Evolutionary conservation across 768 basidiomycete genomes (phyloP), one percentile per base, ranked within the genome.

Genomic region (Thelephora aurantiotincta): DNA sequence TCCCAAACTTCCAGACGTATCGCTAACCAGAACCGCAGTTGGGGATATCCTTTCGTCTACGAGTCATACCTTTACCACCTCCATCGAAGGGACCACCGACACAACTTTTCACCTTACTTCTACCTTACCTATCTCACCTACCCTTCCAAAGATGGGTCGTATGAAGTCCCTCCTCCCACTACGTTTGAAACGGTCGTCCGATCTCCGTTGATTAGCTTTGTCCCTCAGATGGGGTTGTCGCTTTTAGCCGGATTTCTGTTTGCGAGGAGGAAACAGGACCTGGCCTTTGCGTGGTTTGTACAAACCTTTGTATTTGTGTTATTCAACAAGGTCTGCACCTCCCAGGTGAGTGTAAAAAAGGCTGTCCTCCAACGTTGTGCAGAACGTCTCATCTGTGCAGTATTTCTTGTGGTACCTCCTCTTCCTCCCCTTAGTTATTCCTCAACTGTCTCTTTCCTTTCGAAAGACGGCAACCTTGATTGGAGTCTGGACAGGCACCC

Each of bases 291-390:
- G 2, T 94, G 88, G 87, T 91, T 96, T 58, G 71, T 93, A 11
- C 93, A 97, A 63, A 98, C 96, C 2, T 73, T 74, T 34, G 66
- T 75, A 0, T 98, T 99, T 57, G 93, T 97, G n/a, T 65, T 90
- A 6, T 94, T 98, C 68, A 99, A 98, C 63, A 93, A 94, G 63
- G 96, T 99, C 45, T 96, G 93, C 73, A 99, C 96, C 0, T 96
- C 92, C 0, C 91, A 94, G 72, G 90, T 87, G 54, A 52, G 70
- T 60, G 11, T 22, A 53, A 20, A 49, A 11, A 13, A 35, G 7
- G 23, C 2, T 13, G n/a, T 11, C 2, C 7, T 6, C 11, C 33
- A 47, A 33, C 18, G 1, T 38, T n/a, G 37, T 23, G n/a, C 50
- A 23, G 35, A 22, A 43, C n/a, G 26, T 16, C 33, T 11, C 14